phyloP scores from a whole-genome alignment of 75 land plant species.

The Pinus taeda region DNA sequence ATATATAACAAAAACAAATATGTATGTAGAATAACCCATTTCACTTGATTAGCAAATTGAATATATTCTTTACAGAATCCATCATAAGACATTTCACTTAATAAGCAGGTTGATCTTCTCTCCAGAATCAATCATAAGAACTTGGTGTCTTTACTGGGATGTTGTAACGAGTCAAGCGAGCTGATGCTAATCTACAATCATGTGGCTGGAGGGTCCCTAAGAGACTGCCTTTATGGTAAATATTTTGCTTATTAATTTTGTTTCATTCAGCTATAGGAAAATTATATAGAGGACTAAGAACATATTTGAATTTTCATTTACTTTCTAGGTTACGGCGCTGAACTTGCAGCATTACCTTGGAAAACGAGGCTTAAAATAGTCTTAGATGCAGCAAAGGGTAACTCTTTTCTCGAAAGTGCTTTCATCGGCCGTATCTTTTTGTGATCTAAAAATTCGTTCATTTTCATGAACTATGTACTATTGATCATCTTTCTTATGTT shows the following conservation, averaged over 20 bases:
- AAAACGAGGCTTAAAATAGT: conserved; percentile 14
- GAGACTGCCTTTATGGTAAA: conserved; percentile 30
- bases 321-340: background rate
- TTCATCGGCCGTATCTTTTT: too few species aligned
- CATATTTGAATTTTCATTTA: background rate
- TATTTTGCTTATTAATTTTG: background rate
- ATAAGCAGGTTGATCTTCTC: conserved; percentile 9
- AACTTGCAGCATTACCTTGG: background rate
- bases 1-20: background rate
- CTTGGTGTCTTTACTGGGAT: conserved; percentile 46
- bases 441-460: too few species aligned
- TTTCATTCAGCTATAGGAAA: too few species aligned
- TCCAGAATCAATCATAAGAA: conserved; percentile 23
- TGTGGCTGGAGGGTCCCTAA: conserved; percentile 51
- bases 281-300: too few species aligned
- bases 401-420: background rate
- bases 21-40: background rate
- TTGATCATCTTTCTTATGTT: background rate
- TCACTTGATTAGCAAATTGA: too few species aligned
- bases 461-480: background rate
- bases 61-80: too few species aligned
- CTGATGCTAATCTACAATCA: conserved; percentile 46
- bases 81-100: background rate
- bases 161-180: conserved; percentile 30
- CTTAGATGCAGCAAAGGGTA: conserved; percentile 1